Evolutionary conservation across 495 filamentous ascomycete species (phyloP).

Genomic region (Jackrogersella multiformis): DNA sequence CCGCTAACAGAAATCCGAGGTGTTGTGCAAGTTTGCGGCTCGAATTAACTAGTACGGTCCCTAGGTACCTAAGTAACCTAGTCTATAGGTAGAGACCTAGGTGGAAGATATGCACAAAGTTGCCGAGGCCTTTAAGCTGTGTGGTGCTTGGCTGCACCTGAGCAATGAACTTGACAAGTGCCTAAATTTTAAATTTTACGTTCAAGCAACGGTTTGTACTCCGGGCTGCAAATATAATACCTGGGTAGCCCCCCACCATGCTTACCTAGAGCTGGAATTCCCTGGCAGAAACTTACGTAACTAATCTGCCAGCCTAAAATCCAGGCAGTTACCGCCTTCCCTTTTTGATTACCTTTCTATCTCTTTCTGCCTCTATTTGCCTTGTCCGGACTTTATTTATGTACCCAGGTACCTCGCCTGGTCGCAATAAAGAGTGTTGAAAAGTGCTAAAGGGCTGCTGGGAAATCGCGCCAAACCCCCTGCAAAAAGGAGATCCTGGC

Average conservation of each 20-base stretch:
- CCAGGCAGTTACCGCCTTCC: conserved; percentile 10
- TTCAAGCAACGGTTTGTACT: not conserved
- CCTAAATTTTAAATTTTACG: not conserved
- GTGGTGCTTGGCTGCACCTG: conserved; percentile 34
- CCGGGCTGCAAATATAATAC: not conserved
- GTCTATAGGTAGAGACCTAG: too few species aligned
- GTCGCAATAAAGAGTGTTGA: conserved; percentile 5
- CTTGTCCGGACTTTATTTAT: not conserved
- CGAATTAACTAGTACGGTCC: conserved; percentile 17
- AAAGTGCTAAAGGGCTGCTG: conserved; percentile 19
- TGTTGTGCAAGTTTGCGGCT: conserved; percentile 18
- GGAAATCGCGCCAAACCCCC: conserved; percentile 9
- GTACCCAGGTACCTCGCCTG: not conserved
- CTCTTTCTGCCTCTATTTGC: not conserved
- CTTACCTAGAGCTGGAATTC: not conserved
- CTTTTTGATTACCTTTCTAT: not conserved
- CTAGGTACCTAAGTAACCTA: too few species aligned
- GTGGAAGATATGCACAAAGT: conserved; percentile 25
- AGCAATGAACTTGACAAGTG: not conserved
- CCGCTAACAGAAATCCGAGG: not conserved
- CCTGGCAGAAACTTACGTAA: conserved; percentile 1
- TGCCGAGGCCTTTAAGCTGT: conserved; percentile 39
- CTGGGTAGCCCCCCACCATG: not conserved
- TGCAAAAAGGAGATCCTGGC: conserved; percentile 15
- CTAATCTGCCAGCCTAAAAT: too few species aligned